Percentiles rank a stretch among this genome's conserved stretches.
These are phyloP conservation scores for Calycina herbarum DNA, from an alignment of 2,329 filamentous ascomycete species.

Conservation along the genomic window DNA sequence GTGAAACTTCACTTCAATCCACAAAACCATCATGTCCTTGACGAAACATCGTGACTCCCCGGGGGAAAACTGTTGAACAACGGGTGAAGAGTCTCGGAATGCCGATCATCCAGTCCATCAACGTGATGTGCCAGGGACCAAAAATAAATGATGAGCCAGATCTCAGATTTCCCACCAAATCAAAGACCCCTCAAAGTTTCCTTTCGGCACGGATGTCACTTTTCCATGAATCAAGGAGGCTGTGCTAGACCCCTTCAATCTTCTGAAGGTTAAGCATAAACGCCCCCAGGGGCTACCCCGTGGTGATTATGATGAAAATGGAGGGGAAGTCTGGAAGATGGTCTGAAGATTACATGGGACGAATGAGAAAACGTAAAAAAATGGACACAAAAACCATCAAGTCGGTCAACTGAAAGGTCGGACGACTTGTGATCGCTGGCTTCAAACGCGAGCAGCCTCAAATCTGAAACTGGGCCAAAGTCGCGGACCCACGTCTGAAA, in stretches of 20 bases:
- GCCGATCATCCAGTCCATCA: neutral
- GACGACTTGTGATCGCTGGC: slow-evolving; percentile 12
- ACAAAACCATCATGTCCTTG: slow-evolving; percentile 3
- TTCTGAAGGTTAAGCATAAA: slow-evolving; percentile 16
- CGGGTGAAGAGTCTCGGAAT: slow-evolving; percentile 1
- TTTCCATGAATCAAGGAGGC: slow-evolving; percentile 15
- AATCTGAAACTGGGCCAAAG: slow-evolving; percentile 21
- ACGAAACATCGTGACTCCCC: slow-evolving; percentile 10
- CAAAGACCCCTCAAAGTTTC: slow-evolving; percentile 12
- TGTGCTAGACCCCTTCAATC: slow-evolving; percentile 19
- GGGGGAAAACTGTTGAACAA: neutral
- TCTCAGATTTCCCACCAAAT: slow-evolving; percentile 1
- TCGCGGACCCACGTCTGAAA: slow-evolving; percentile 13
- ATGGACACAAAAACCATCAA: neutral
- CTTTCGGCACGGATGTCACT: slow-evolving; percentile 10
- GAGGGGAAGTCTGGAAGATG: slow-evolving; percentile 9
- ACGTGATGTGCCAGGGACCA: neutral
- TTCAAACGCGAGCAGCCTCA: slow-evolving; percentile 25
- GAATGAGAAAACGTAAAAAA: slow-evolving; percentile 17
- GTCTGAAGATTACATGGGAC: slow-evolving; percentile 17
- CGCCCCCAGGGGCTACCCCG: slow-evolving; percentile 3
- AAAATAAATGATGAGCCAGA: slow-evolving; percentile 3
- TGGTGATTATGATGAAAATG: slow-evolving; percentile 4
- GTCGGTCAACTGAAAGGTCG: neutral
- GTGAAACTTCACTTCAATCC: slow-evolving; percentile 6